Evolutionary conservation across 495 filamentous ascomycete species (phyloP).

Genomic region (Hypoxylon trugodes): DNA sequence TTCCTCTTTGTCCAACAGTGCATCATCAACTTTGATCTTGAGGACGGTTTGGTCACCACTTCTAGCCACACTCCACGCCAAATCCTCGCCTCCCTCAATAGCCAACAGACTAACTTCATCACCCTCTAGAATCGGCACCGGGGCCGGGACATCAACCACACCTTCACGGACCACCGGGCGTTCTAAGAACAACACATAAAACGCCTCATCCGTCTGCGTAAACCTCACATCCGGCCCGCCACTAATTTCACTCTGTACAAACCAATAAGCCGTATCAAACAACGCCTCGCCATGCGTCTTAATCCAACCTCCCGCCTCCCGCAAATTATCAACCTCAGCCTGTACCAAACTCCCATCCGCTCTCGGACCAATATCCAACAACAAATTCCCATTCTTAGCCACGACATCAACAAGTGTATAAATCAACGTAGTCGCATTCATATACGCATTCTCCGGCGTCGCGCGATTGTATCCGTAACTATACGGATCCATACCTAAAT

Average conservation of each 20-base stretch:
- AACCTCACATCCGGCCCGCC: slow-evolving; percentile 57
- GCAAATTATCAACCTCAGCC: slow-evolving; percentile 54
- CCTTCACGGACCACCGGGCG: slow-evolving; percentile 44
- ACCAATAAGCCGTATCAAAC: slow-evolving; percentile 67
- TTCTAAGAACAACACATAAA: slow-evolving; percentile 60
- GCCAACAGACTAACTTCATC: slow-evolving; percentile 58
- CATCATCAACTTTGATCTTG: slow-evolving; percentile 38
- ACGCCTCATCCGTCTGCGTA: slow-evolving; percentile 60
- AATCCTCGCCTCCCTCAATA: slow-evolving; percentile 48
- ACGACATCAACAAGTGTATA: slow-evolving; percentile 60
- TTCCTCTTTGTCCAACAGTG: slow-evolving; percentile 49
- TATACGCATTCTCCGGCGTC: slow-evolving; percentile 55
- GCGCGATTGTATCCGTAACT: slow-evolving; percentile 65
- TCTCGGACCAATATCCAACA: slow-evolving; percentile 62
- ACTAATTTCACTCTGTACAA: slow-evolving; percentile 53
- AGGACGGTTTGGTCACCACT: slow-evolving; percentile 44
- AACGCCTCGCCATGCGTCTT: slow-evolving; percentile 60
- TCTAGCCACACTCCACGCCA: slow-evolving; percentile 40
- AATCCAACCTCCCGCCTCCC: slow-evolving; percentile 62
- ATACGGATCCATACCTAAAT: slow-evolving; percentile 64
- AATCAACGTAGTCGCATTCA: slow-evolving; percentile 59
- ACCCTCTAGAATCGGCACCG: slow-evolving; percentile 55
- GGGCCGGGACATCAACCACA: slow-evolving; percentile 49
- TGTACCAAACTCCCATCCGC: slow-evolving; percentile 63
- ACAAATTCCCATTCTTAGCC: slow-evolving; percentile 64